Percentiles rank a stretch among this genome's conserved stretches.
Evolutionary conservation across 1,139 yeast genomes (phyloP).

Genomic region (Nakaseomyces sp.): DNA sequence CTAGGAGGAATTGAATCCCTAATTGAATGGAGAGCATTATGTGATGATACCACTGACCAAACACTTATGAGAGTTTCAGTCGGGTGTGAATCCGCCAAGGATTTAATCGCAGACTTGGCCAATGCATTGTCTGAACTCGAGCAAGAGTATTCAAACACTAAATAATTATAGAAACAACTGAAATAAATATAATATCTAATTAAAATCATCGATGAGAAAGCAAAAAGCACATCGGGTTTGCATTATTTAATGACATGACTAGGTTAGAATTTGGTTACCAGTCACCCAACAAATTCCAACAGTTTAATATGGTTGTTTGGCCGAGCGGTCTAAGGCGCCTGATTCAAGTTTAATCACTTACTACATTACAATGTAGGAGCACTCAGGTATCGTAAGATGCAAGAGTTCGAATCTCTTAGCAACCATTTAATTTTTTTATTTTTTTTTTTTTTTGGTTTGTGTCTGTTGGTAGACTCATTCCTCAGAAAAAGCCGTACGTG

Average conservation of each 20-base stretch:
- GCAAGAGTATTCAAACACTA: conserved; percentile 4
- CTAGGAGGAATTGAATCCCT: conserved; percentile 87
- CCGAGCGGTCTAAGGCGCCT: conserved; percentile 31
- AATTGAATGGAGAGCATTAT: conserved; percentile 81
- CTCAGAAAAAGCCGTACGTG: neutral
- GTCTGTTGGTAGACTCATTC: neutral
- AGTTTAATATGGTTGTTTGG: conserved; percentile 23
- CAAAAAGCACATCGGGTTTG: no score
- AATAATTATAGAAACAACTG: neutral
- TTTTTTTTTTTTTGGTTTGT: neutral
- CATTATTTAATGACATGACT: no score
- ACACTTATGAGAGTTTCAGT: conserved; percentile 62
- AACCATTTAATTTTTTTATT: conserved; percentile 13
- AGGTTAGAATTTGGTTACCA: no score
- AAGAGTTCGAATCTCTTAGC: conserved; percentile 27
- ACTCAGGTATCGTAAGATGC: conserved; percentile 29
- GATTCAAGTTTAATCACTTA: conserved; percentile 21
- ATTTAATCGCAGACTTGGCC: conserved; percentile 57
- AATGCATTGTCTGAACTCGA: conserved; percentile 34
- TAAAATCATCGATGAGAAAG: no score
- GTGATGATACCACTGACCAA: conserved; percentile 51
- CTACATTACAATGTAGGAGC: conserved; percentile 14
- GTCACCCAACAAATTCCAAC: neutral
- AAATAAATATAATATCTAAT: no score
- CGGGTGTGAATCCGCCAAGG: conserved; percentile 70